Base-by-base conservation (phyloP, 2,329 filamentous ascomycete species). In the Aureobasidium sp. region DNA sequence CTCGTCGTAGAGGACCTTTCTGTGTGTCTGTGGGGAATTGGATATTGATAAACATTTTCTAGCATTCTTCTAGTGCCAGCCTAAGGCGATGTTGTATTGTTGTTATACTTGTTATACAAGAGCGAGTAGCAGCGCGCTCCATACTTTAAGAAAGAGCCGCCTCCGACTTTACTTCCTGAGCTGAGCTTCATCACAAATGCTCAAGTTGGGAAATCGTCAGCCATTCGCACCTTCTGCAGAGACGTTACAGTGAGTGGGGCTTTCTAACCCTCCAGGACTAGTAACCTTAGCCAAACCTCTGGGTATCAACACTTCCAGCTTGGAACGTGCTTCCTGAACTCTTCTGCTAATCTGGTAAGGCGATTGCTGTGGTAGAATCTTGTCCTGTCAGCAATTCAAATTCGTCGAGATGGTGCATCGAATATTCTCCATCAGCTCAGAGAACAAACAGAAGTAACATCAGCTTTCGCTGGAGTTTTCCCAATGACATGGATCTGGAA, bases 11-110 rank as follows among this genome's bases (percentile, higher is more conserved):
- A 29, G 22, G 14, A 14, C 22, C 44, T 29, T 48, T 48, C 22
- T 37, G 44, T 8, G 44, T 48, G 32, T 48, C 44, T 37, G 44
- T 37, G 12, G 44, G 44, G 44, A 25, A 10, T 19, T 34, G 34
- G 4, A 48, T 48, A 11, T 48, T 48, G 44, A 48, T 48, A 10
- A 48, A 48, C 44, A 48, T 45, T 3, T 10, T 48, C 7, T 38
- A 27, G 41, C 29, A 45, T 45, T 32, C 11, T 12, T 29, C 2
- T 14, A n/a, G 19, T 12, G 12, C 14, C 7, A 4, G 24, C 24
- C 3, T 11, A 6, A 3, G 16, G 17, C 4, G 14, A 45, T 7
- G 22, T 10, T 3, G 12, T 16, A 29, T 8, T n/a, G 14, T 12
- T 14, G 22, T 14, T 11, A 5, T n/a, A 34, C 17, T 19, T 34